These are phyloP conservation scores for Epichloe glyceriae DNA, from an alignment of 2,329 filamentous ascomycete species.

Conservation along the genomic window DNA sequence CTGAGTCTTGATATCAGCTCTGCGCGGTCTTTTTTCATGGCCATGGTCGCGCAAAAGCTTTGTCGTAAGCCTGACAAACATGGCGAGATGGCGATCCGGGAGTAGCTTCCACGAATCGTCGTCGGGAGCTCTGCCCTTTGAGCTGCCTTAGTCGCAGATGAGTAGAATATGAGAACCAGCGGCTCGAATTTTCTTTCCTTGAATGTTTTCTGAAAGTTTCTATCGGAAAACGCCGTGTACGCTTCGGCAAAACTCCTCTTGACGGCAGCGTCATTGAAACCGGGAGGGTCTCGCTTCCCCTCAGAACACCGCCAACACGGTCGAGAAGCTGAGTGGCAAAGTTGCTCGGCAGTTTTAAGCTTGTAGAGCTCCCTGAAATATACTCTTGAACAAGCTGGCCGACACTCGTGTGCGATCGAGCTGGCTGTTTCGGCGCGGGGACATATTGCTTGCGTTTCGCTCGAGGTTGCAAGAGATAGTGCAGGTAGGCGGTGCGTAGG, in stretches of 20 bases:
- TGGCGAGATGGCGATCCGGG: conserved; percentile 85
- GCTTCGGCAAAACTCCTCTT: conserved; percentile 93
- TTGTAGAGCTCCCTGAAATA: conserved; percentile 34
- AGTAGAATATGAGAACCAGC: conserved; percentile 90
- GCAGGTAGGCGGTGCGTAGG: conserved; percentile 78
- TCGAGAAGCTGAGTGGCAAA: conserved; percentile 47
- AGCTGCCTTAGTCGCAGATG: conserved; percentile 74
- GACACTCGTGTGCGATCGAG: conserved; percentile 56
- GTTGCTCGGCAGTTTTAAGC: conserved; percentile 43
- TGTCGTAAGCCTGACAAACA: conserved; percentile 80
- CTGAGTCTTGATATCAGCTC: conserved; percentile 70
- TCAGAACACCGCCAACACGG: conserved; percentile 66
- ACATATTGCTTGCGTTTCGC: conserved; percentile 84
- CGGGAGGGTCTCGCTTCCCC: conserved; percentile 70
- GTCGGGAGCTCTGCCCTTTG: conserved; percentile 59
- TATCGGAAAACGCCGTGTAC: conserved; percentile 83
- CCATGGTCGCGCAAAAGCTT: conserved; percentile 72
- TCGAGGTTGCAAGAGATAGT: conserved; percentile 85
- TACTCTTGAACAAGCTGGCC: conserved; percentile 86
- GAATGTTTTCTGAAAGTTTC: conserved; percentile 75
- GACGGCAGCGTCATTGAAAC: conserved; percentile 80
- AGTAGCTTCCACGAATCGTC: conserved; percentile 86
- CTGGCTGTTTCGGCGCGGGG: conserved; percentile 46
- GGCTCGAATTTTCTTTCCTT: conserved; percentile 91
- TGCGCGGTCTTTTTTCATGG: conserved; percentile 70